Evolutionary conservation across 2,329 filamentous ascomycete genomes (phyloP).

Genomic region (Alternaria sp.): DNA sequence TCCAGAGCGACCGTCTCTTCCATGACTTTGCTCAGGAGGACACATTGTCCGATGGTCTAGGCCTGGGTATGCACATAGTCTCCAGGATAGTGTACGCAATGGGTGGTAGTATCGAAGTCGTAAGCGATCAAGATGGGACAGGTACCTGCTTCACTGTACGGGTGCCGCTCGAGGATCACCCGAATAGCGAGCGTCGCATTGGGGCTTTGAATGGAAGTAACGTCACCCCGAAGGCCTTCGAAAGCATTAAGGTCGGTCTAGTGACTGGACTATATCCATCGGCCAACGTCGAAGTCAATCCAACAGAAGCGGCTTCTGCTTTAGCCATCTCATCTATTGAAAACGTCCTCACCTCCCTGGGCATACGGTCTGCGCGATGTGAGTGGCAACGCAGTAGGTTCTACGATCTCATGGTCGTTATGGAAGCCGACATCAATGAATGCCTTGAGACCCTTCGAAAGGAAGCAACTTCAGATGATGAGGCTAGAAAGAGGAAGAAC

Average conservation of each 20-base stretch:
- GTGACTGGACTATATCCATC: neutral
- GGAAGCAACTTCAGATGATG: neutral
- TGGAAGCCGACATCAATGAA: neutral
- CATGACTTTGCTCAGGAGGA: neutral
- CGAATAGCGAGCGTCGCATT: neutral
- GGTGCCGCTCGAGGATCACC: neutral
- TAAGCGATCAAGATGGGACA: neutral
- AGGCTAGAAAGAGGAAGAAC: neutral
- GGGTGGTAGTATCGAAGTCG: neutral
- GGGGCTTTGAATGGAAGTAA: neutral
- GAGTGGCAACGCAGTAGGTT: neutral
- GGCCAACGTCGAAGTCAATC: neutral
- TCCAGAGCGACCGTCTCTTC: neutral
- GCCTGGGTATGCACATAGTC: neutral
- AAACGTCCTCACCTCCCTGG: neutral
- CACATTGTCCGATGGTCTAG: neutral
- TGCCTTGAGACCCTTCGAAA: neutral
- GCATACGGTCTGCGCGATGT: neutral
- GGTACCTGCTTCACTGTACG: neutral
- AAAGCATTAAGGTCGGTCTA: neutral
- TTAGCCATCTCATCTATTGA: neutral
- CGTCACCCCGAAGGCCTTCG: neutral
- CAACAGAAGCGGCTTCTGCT: neutral
- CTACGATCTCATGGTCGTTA: neutral
- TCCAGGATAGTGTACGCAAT: neutral